A percentile compares a stretch with the other conserved stretches of the same genome.
Conservation (phyloP, 2,329 filamentous ascomycete species). For the Alternaria burnsii region DNA sequence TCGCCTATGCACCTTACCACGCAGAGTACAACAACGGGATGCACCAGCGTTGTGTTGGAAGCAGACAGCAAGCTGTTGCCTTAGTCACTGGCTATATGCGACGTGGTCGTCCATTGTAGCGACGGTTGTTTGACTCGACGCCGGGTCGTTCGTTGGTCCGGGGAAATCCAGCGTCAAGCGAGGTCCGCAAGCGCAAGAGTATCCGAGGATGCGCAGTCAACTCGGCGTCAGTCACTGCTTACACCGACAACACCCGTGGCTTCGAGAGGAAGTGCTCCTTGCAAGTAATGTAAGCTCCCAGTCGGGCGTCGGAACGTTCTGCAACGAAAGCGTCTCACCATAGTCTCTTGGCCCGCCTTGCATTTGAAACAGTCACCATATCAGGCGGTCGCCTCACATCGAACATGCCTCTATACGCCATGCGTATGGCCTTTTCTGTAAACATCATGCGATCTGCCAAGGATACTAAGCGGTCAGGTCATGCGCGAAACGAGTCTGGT, state of each 20-base stretch:
- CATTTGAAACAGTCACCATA: slow-evolving; percentile 32
- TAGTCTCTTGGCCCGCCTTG: slow-evolving; percentile 32
- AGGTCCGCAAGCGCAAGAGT: slow-evolving; percentile 3
- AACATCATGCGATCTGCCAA: slow-evolving; percentile 29
- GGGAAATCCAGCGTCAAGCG: not conserved
- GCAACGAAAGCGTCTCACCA: slow-evolving; percentile 34
- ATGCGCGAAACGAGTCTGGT: slow-evolving; percentile 35
- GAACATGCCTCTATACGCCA: slow-evolving; percentile 18
- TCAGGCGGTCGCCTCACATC: slow-evolving; percentile 20
- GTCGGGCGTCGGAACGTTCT: slow-evolving; percentile 14
- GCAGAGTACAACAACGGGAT: not conserved
- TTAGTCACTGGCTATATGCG: not conserved
- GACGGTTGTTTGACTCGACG: not conserved
- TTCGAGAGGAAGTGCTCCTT: not conserved
- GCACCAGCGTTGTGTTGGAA: not conserved
- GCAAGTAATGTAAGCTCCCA: not conserved
- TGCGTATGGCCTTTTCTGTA: slow-evolving; percentile 28
- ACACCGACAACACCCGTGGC: not conserved
- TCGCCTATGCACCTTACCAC: not conserved
- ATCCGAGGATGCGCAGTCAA: slow-evolving; percentile 3
- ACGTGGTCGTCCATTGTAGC: not conserved
- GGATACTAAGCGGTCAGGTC: slow-evolving; percentile 24
- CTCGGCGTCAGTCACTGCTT: not conserved
- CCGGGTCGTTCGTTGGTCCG: not conserved
- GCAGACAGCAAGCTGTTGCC: not conserved